Conservation (phyloP, 2,329 filamentous ascomycete genomes). For the Exophiala oligosperma region DNA sequence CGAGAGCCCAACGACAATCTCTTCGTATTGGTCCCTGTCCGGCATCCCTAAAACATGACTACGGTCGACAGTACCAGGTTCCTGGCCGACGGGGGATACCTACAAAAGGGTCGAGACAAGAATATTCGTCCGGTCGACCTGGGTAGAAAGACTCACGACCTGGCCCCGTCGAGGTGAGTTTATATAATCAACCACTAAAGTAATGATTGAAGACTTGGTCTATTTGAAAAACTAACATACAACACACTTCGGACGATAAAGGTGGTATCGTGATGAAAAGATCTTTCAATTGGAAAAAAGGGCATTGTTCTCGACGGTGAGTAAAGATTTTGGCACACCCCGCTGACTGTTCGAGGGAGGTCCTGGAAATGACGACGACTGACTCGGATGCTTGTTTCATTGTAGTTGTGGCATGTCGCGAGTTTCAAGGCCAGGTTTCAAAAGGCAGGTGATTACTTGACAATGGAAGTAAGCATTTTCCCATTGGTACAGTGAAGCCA, state of each 20-base stretch:
- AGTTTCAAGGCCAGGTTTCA: constrained; percentile 22
- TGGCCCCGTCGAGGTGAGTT: constrained; percentile 22
- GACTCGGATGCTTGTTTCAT: not conserved
- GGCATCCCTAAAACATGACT: constrained; percentile 11
- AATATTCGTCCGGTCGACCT: constrained; percentile 22
- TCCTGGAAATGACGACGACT: not conserved
- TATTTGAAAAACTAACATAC: not conserved
- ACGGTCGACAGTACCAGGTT: constrained; percentile 47
- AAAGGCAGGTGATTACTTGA: constrained; percentile 25
- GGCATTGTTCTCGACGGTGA: constrained; percentile 23
- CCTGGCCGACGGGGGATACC: constrained; percentile 23
- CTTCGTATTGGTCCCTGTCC: not conserved
- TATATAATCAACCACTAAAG: not conserved
- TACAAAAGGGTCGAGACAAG: constrained; percentile 24
- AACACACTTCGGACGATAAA: not conserved
- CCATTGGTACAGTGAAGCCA: too few relatives aligned
- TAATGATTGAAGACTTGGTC: not conserved
- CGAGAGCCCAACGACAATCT: too few relatives aligned
- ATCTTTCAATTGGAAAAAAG: constrained; percentile 25
- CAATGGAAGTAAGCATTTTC: constrained; percentile 14
- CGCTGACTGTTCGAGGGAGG: too few relatives aligned
- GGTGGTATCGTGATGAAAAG: constrained; percentile 27
- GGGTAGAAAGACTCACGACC: constrained; percentile 16
- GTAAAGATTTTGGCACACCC: not conserved
- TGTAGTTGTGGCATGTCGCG: constrained; percentile 25